Evolutionary conservation across 345 rosid genomes (phyloP).

Genomic region (Salix dunnii): DNA sequence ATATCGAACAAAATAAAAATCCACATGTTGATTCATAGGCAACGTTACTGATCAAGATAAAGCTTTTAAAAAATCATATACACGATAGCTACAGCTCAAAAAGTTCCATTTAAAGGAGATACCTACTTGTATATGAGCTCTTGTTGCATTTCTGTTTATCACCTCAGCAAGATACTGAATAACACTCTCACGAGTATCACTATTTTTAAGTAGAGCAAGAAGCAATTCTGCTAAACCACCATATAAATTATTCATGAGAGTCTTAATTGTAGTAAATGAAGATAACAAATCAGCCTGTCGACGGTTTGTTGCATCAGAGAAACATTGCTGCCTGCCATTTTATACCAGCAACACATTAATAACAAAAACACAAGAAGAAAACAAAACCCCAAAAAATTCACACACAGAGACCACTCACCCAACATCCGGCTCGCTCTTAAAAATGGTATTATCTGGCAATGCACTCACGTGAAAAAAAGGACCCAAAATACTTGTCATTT

Average conservation of each 20-base stretch:
- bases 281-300: slow-evolving; percentile 78
- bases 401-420: slow-evolving; percentile 52
- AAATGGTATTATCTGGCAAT: slow-evolving; percentile 69
- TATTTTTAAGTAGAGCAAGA: slow-evolving; percentile 59
- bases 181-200: slow-evolving; percentile 75
- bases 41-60: slow-evolving; percentile 2
- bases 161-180: slow-evolving; percentile 94
- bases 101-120: background rate
- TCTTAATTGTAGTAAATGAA: slow-evolving; percentile 81
- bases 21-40: background rate
- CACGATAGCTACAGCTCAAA: background rate
- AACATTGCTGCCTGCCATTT: slow-evolving; percentile 80
- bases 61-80: background rate
- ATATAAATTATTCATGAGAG: slow-evolving; percentile 67
- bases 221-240: slow-evolving; percentile 68
- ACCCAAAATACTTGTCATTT: slow-evolving; percentile 94
- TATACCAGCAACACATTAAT: background rate
- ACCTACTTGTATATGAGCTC: slow-evolving; percentile 84
- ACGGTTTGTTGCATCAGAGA: slow-evolving; percentile 81
- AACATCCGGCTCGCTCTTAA: slow-evolving; percentile 94
- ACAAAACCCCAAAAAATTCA: background rate
- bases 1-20: background rate
- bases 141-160: slow-evolving; percentile 80
- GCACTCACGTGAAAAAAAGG: slow-evolving; percentile 97
- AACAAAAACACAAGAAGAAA: background rate